A percentile compares a stretch with the other conserved stretches of the same genome.
Evolutionary conservation across 495 filamentous ascomycete species (phyloP).

Genomic region (Extremus antarcticus): DNA sequence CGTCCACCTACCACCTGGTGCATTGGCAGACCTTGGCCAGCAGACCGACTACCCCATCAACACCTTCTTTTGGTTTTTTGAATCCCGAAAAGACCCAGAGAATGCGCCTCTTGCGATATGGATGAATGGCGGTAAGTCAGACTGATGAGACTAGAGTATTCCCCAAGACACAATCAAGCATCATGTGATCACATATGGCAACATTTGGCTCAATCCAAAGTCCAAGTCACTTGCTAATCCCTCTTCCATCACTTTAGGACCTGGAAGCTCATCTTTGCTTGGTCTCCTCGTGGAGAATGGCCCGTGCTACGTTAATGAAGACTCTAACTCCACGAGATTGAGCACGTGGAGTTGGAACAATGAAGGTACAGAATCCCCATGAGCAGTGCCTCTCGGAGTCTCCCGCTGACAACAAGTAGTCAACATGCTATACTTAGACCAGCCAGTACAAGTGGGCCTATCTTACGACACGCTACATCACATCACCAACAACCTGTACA

Average conservation of each 20-base stretch:
- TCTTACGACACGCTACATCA: conserved; percentile 46
- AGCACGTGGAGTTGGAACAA: conserved; percentile 25
- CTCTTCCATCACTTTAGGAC: no score
- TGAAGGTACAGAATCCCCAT: neutral
- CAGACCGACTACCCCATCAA: conserved; percentile 54
- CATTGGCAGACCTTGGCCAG: conserved; percentile 32
- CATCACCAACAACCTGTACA: conserved; percentile 33
- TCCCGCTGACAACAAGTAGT: conserved; percentile 1
- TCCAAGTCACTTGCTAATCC: no score
- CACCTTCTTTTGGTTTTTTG: conserved; percentile 74
- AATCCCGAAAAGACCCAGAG: conserved; percentile 46
- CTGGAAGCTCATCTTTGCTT: conserved; percentile 17
- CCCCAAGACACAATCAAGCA: conserved; percentile 24
- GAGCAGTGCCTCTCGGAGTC: no score
- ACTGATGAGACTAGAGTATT: conserved; percentile 38
- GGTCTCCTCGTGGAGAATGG: conserved; percentile 26
- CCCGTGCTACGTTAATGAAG: conserved; percentile 23
- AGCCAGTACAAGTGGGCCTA: conserved; percentile 49
- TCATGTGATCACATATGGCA: conserved; percentile 2
- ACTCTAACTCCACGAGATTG: conserved; percentile 26
- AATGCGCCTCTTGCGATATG: conserved; percentile 54
- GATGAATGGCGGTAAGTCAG: conserved; percentile 56
- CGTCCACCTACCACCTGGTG: conserved; percentile 39
- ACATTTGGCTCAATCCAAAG: conserved; percentile 5
- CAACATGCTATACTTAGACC: conserved; percentile 29